Evolutionary conservation across 371 early-diverging fungal species (phyloP).

Genomic region (Mortierella sp.): DNA sequence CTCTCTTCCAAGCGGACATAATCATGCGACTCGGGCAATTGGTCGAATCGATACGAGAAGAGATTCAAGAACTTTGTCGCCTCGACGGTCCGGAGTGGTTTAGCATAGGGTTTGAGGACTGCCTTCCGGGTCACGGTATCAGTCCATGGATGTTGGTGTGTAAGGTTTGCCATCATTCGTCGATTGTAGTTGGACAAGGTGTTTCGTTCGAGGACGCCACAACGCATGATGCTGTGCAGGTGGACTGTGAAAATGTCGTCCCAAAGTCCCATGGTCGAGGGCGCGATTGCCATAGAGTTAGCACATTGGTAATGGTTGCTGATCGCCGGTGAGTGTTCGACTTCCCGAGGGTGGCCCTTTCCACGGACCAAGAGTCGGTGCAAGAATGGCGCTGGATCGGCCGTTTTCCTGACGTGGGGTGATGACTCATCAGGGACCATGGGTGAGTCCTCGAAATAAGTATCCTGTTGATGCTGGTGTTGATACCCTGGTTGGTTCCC

Average conservation of each 20-base stretch:
- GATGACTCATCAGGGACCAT: background rate
- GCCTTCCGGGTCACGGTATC: slow-evolving; percentile 16
- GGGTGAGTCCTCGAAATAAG: background rate
- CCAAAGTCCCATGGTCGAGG: slow-evolving; percentile 61
- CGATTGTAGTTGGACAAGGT: slow-evolving; percentile 8
- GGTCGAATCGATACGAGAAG: slow-evolving; percentile 55
- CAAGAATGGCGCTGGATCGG: slow-evolving; percentile 16
- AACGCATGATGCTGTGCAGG: slow-evolving; percentile 64
- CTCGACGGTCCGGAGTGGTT: slow-evolving; percentile 29
- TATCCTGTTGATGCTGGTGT: background rate
- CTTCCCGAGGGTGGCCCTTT: slow-evolving; percentile 59
- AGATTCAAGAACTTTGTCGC: slow-evolving; percentile 65
- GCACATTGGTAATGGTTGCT: slow-evolving; percentile 70
- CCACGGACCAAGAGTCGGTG: slow-evolving; percentile 46
- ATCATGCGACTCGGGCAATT: slow-evolving; percentile 42
- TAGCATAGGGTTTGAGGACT: slow-evolving; percentile 20
- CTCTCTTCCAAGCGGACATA: slow-evolving; percentile 17
- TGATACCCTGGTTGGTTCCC: background rate
- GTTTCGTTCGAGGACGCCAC: slow-evolving; percentile 57
- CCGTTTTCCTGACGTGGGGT: background rate
- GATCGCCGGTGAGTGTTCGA: slow-evolving; percentile 65
- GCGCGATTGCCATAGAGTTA: slow-evolving; percentile 62
- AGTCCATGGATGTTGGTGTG: slow-evolving; percentile 39
- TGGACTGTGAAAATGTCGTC: slow-evolving; percentile 67
- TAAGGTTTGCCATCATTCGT: slow-evolving; percentile 12